Evolutionary conservation across 169 alveolate genomes (phyloP).

Genomic region (Plasmodium vivax): DNA sequence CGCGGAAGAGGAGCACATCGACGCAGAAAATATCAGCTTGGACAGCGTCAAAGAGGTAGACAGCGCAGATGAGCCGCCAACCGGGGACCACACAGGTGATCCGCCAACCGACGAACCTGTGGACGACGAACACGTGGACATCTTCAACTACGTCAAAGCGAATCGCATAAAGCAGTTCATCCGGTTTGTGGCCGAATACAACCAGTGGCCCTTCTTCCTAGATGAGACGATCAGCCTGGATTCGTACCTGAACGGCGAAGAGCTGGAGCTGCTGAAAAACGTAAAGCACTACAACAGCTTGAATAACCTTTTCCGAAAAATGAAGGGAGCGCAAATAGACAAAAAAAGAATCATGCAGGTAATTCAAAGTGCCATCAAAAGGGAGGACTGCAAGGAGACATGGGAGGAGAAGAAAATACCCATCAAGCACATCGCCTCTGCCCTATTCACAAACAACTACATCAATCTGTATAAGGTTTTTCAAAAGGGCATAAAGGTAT

Average conservation of each 20-base stretch:
- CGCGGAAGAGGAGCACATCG: not conserved
- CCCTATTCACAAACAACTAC: slow-evolving; percentile 60
- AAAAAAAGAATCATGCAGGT: slow-evolving; percentile 43
- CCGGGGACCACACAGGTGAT: not conserved
- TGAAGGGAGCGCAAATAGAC: slow-evolving; percentile 4
- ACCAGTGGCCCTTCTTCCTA: slow-evolving; percentile 72
- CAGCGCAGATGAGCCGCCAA: not conserved
- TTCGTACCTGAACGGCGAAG: slow-evolving; percentile 16
- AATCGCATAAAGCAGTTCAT: slow-evolving; percentile 56
- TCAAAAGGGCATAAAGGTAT: slow-evolving; percentile 24
- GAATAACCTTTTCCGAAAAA: slow-evolving; percentile 22
- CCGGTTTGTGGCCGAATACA: slow-evolving; percentile 58
- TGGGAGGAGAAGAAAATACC: slow-evolving; percentile 64
- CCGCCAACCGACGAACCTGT: not conserved
- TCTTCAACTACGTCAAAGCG: slow-evolving; percentile 36
- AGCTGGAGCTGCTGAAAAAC: not conserved
- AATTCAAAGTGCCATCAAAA: slow-evolving; percentile 26
- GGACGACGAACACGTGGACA: slow-evolving; percentile 69
- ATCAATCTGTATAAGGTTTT: slow-evolving; percentile 39
- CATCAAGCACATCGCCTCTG: slow-evolving; percentile 55
- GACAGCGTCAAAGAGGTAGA: slow-evolving; percentile 20
- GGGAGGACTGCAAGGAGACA: slow-evolving; percentile 20
- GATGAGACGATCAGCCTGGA: slow-evolving; percentile 45
- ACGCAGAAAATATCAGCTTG: slow-evolving; percentile 5
- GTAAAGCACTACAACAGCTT: slow-evolving; percentile 3